Evolutionary conservation across 768 basidiomycete species (phyloP), one percentile per base, ranked within the genome.

Genomic region (Suillus brevipes): DNA sequence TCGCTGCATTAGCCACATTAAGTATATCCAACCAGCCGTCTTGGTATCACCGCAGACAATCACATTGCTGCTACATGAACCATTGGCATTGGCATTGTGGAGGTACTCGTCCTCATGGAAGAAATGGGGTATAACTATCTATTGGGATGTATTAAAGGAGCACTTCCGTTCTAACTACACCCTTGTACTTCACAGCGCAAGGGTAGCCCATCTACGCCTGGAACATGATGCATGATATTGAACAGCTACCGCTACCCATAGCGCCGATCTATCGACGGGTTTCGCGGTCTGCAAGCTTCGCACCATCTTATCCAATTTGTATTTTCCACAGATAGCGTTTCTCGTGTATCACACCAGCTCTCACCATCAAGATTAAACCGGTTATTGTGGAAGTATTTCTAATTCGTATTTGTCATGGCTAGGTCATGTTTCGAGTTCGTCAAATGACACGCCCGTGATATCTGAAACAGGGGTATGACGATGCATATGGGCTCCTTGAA

Each of bases 391-490:
- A 50, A 14, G 50, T 18, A 25, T 16, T 50, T 28, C 25, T n/a
- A 8, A 16, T 50, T 50, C 3, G 49, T 14, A 50, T 50, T 8
- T 13, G 13, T 25, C 49, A 16, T 14, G 13, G 7, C 49, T 49
- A 50, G 23, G 23, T 50, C 14, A 42, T 42, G 16, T 42, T 7
- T 6, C 16, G 42, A 23, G n/a, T 49, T 13, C 23, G 34, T 36
- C 34, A 36, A 36, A 36, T 36, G 34, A 36, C 34, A 8, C 34
- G 6, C 34, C 34, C 31, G 4, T 31, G 31, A 31, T 23, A 50
- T 53, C 53, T 55, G 53, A 55, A 55, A 62, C 50, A 31, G 37
- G 31, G 43, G 40, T 42, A 13, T 13, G 38, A 65, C 8, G 34
- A 36, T 36, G 31, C 4, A n/a, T n/a, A n/a, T n/a, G n/a, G 31